Percentiles rank a stretch among this genome's conserved stretches.
These are phyloP conservation scores for Ophiostoma novo-ulmi DNA, from an alignment of 2,329 filamentous ascomycete genomes.

Conservation along the genomic window DNA sequence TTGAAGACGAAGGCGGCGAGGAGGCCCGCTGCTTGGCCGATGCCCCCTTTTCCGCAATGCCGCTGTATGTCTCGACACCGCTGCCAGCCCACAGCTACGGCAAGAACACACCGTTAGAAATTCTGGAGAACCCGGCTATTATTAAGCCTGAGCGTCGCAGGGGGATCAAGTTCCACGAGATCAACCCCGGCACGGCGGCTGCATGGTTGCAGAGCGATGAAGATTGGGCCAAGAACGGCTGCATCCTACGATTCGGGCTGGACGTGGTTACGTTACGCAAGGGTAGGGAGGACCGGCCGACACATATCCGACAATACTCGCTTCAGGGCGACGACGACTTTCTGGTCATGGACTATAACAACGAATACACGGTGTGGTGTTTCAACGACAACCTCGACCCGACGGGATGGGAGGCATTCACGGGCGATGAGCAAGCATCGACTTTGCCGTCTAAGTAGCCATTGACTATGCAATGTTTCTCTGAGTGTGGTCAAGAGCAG, in stretches of 20 bases:
- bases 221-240: slow-evolving; percentile 23
- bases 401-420: background rate
- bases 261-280: slow-evolving; percentile 21
- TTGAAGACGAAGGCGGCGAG: slow-evolving; percentile 24
- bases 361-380: slow-evolving; percentile 26
- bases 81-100: background rate
- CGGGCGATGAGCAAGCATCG: background rate
- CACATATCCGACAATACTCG: slow-evolving; percentile 20
- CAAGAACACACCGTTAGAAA: background rate
- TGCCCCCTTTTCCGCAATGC: slow-evolving; percentile 23
- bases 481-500: background rate
- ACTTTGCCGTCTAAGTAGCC: background rate
- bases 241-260: slow-evolving; percentile 26
- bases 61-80: slow-evolving; percentile 19
- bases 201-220: slow-evolving; percentile 25
- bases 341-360: slow-evolving; percentile 22
- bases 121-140: background rate
- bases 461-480: background rate
- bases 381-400: slow-evolving; percentile 20
- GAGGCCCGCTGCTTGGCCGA: background rate
- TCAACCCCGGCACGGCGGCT: slow-evolving; percentile 13
- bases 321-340: slow-evolving; percentile 28
- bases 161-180: slow-evolving; percentile 18
- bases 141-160: slow-evolving; percentile 13
- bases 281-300: background rate